These are phyloP conservation scores for Monosporascus sp. DNA, from an alignment of 2,329 filamentous ascomycete genomes.

Conservation along the genomic window DNA sequence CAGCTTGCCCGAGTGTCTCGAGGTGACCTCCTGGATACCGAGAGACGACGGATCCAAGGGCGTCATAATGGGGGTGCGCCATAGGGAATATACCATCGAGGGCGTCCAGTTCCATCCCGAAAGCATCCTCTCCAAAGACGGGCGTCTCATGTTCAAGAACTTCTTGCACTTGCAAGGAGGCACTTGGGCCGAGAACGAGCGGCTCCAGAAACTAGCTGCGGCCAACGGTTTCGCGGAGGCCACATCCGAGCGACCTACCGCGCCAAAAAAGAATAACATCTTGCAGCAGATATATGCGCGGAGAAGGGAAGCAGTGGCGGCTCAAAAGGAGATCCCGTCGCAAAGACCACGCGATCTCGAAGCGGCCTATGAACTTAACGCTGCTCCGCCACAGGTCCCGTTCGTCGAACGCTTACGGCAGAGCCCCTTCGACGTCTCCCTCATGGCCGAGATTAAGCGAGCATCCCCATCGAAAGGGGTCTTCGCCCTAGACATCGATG, in stretches of 20 bases:
- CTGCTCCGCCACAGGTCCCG: conserved; percentile 76
- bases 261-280: conserved; percentile 71
- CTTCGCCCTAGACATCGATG: conserved; percentile 81
- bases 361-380: conserved; percentile 76
- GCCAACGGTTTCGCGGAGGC: conserved; percentile 21
- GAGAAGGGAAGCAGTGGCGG: conserved; percentile 67
- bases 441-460: conserved; percentile 97
- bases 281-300: conserved; percentile 86
- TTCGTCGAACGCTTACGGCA: conserved; percentile 75
- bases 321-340: conserved; percentile 81
- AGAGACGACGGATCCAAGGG: conserved; percentile 71
- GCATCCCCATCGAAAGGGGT: conserved; percentile 95
- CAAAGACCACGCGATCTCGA: conserved; percentile 79
- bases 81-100: conserved; percentile 87
- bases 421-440: conserved; percentile 79
- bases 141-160: conserved; percentile 85
- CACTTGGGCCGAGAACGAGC: conserved; percentile 80
- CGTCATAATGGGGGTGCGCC: conserved; percentile 94
- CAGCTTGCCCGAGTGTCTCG: conserved; percentile 77
- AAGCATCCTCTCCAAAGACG: conserved; percentile 88
- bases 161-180: conserved; percentile 84
- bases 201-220: conserved; percentile 39
- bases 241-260: conserved; percentile 20
- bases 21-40: conserved; percentile 86
- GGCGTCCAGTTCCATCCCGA: conserved; percentile 98